A percentile compares a stretch with the other conserved stretches of the same genome.
Conservation (phyloP, 2,329 filamentous ascomycete species). For the Didymella exigua region DNA sequence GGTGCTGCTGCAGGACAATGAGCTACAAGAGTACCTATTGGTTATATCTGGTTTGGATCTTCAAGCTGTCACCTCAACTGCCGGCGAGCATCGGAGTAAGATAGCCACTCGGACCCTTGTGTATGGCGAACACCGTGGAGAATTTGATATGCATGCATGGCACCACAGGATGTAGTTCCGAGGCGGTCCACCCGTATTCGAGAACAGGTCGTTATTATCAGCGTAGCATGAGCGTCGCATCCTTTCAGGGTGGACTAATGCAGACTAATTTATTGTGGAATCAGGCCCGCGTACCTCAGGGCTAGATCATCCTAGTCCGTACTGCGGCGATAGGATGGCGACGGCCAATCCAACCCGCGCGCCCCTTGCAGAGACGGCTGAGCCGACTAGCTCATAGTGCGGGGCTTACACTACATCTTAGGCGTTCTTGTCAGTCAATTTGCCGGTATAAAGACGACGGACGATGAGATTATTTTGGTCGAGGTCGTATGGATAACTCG, state of each 20-base stretch:
- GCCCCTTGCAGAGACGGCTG: not conserved
- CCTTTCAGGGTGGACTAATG: not conserved
- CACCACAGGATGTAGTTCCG: not conserved
- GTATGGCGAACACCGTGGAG: not conserved
- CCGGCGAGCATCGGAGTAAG: not conserved
- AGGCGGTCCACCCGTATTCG: not conserved
- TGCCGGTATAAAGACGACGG: not conserved
- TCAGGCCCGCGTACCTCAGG: not conserved
- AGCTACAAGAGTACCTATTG: not conserved
- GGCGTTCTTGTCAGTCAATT: not conserved
- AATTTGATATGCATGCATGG: not conserved
- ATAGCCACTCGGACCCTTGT: not conserved
- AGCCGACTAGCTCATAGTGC: not conserved
- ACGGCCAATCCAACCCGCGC: not conserved
- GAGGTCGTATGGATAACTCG: not conserved
- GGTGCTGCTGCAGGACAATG: constrained; percentile 1
- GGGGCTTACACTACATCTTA: not conserved
- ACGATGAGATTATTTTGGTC: not conserved
- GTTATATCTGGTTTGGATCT: constrained; percentile 1
- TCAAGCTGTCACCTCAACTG: not conserved
- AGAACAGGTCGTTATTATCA: constrained; percentile 1
- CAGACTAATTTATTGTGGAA: not conserved
- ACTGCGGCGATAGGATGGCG: not conserved
- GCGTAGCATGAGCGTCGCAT: not conserved
- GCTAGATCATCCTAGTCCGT: not conserved